phyloP scores from a whole-genome alignment of 2,329 filamentous ascomycete genomes.

The Colletotrichum sp. region DNA sequence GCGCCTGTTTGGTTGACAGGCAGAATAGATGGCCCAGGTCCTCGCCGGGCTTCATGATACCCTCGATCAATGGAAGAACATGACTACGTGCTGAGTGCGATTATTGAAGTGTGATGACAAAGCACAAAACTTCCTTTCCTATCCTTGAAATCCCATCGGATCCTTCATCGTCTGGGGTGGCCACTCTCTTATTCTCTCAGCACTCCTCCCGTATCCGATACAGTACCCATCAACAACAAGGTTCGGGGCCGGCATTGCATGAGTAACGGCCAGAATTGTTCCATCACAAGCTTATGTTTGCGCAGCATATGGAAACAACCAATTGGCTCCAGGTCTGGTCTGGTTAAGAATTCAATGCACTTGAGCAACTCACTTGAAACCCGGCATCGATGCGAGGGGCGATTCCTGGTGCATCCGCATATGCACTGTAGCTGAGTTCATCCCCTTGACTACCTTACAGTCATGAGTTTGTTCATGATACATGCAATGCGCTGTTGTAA shows the following conservation, averaged over 20 bases:
- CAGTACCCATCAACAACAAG: background rate
- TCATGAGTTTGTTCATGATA: background rate
- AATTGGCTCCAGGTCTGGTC: background rate
- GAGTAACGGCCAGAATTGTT: background rate
- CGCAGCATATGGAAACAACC: background rate
- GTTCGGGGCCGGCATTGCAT: background rate
- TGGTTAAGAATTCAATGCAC: background rate
- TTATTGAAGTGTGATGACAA: background rate
- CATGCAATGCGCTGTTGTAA: background rate
- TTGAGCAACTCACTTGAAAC: background rate
- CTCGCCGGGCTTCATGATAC: constrained; percentile 15
- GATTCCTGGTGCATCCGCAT: background rate
- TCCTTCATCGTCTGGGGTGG: background rate
- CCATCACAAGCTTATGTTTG: background rate
- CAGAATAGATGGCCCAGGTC: constrained; percentile 10
- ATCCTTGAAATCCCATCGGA: background rate
- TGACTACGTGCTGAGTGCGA: background rate
- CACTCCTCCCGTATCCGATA: background rate
- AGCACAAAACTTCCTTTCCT: background rate
- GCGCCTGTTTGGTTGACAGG: constrained; percentile 1
- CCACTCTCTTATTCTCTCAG: background rate
- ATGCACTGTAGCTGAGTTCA: background rate
- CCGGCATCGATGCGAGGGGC: background rate
- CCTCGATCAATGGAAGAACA: constrained; percentile 16
- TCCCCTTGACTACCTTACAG: background rate